These are phyloP conservation scores for Prunus mira DNA, from an alignment of 306 rosid genomes.

Conservation along the genomic window DNA sequence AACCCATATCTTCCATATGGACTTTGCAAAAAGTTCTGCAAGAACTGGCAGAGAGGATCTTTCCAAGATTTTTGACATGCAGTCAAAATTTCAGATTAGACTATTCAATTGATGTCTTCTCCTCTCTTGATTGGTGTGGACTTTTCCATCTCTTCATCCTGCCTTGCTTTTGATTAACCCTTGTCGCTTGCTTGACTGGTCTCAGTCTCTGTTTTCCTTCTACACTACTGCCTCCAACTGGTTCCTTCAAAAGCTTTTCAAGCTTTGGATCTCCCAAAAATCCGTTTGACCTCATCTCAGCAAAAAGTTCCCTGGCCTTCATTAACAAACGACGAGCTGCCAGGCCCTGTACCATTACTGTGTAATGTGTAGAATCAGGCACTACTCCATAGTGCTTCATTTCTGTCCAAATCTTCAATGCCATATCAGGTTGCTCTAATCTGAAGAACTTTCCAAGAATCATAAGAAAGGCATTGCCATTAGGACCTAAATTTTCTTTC, in stretches of 20 bases:
- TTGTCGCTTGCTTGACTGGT: conserved; percentile 26
- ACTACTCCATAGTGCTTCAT: conserved; percentile 53
- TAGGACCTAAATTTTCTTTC: conserved; percentile 59
- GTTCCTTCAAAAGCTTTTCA: conserved; percentile 52
- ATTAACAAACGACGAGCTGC: conserved; percentile 46
- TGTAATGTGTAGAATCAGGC: conserved; percentile 55
- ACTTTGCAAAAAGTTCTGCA: too few relatives aligned
- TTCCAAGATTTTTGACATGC: background rate
- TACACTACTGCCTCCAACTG: conserved; percentile 21
- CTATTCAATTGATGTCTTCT: conserved; percentile 13
- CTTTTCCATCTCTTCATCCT: conserved; percentile 27
- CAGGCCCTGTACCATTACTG: conserved; percentile 63
- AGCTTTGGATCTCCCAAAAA: conserved; percentile 63
- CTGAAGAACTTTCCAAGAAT: conserved; percentile 52
- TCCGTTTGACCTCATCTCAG: conserved; percentile 59
- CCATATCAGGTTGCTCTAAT: conserved; percentile 64
- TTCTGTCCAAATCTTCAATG: conserved; percentile 60
- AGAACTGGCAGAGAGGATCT: background rate
- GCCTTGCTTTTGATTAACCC: conserved; percentile 22
- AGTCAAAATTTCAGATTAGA: background rate
- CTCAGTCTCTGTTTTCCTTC: conserved; percentile 27
- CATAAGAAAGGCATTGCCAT: conserved; percentile 50
- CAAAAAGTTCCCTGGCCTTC: conserved; percentile 64
- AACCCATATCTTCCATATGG: background rate
- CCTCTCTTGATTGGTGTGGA: conserved; percentile 19